Base-by-base conservation (phyloP, 1,284 basidiomycete genomes). In the Nidula niveotomentosa region DNA sequence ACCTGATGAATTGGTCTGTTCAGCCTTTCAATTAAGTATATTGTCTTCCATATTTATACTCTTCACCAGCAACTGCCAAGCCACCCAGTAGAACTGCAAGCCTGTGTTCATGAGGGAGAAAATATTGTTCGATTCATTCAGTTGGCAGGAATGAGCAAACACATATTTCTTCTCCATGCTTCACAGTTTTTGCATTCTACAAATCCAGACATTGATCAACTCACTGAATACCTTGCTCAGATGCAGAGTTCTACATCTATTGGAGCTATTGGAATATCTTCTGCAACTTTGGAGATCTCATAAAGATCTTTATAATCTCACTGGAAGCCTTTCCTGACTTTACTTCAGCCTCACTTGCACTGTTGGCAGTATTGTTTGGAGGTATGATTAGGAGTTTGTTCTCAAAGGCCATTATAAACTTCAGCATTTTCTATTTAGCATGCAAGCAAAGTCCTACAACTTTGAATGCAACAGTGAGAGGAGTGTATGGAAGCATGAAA, bases 41-140 rank as follows among this genome's bases (percentile, higher is more conserved):
- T 33, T 33, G 15, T 41, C 33, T 8, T 43, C 17, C 9, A 44
- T 34, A 48, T 52, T 49, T 48, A 64, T 63, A 64, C 57, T 48
- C 54, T 53, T 53, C 52, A 55, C 9, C 44, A 55, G 52, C 52
- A 15, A 48, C 33, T 47, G 3, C 35, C 49, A 34, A 18, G 3
- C 64, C 35, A 68, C 62, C 48, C 68, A 68, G 36, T 66, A 75
- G 74, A 80, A 37, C 61, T 83, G 35, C 75, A 77, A 18, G 35
- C 60, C 1, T 66, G 65, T 53, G 61, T 84, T 9, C 65, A 60
- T 18, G 62, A 69, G 51, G 81, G 81, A 8, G 50, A 48, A 39
- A 84, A 84, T 61, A 63, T 64, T 13, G 54, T 82, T n/a, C 67
- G 71, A 10, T 65, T 83, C 43, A 71, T 81, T 37, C 79, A 82